Conservation (phyloP, 495 filamentous ascomycete species). For the Cercophora samala region DNA sequence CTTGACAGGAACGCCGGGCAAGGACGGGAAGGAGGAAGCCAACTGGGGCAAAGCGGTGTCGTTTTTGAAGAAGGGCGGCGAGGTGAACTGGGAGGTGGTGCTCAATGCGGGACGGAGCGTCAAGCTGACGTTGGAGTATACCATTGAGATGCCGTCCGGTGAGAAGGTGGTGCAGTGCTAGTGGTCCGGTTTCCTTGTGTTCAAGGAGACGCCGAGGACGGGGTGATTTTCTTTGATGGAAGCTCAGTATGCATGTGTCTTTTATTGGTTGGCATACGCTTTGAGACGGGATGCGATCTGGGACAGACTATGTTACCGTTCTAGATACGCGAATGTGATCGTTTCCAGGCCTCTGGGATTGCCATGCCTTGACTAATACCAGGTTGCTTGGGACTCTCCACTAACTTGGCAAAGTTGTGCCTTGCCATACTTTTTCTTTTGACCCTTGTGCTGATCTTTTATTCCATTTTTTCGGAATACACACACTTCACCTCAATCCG, state of each 20-base stretch:
- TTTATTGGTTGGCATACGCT: background rate
- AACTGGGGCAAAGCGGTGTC: constrained; percentile 51
- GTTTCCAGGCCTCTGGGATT: too few species aligned
- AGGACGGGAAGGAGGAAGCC: constrained; percentile 30
- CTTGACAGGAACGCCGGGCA: constrained; percentile 33
- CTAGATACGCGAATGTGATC: too few species aligned
- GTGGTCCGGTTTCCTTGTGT: background rate
- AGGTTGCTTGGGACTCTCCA: too few species aligned
- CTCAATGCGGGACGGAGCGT: constrained; percentile 56
- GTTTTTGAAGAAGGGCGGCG: constrained; percentile 55
- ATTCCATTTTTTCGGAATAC: too few species aligned
- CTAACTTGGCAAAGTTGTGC: too few species aligned
- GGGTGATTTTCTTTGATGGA: background rate
- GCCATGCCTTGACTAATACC: too few species aligned
- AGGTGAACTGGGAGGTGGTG: constrained; percentile 58
- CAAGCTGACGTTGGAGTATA: constrained; percentile 61
- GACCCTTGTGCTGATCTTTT: too few species aligned
- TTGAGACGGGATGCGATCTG: too few species aligned
- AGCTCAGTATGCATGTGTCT: background rate
- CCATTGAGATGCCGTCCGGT: constrained; percentile 53
- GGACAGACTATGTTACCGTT: too few species aligned
- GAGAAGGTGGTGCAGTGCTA: constrained; percentile 43
- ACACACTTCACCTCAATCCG: background rate
- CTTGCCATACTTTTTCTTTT: too few species aligned
- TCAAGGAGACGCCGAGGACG: background rate